Evolutionary conservation across 306 rosid genomes (phyloP), one percentile per base, ranked within the genome.

Genomic region (Gastrolobium villosum): DNA sequence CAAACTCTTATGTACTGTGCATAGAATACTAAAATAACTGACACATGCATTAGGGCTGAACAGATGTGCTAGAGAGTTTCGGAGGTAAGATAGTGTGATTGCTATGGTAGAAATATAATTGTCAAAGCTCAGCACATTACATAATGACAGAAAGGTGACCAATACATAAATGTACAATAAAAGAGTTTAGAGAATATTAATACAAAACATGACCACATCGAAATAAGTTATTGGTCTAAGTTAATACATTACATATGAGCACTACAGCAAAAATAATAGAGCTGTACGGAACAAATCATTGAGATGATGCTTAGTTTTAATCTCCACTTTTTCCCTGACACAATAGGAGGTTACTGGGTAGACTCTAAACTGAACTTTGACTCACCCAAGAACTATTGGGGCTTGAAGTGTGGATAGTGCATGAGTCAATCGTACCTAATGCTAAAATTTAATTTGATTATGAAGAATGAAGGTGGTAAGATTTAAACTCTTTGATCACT

Each of bases 1-100:
- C 73, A 40, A 65, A 70, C 39, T 9, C 65, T n/a, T 20, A 66
- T 37, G 69, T 37, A 6, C 46, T 14, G 45, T 45, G 65, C 8
- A 61, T 11, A 83, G 53, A 36, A 43, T 9, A 14, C 26, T 63
- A 64, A 13, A 71, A 59, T 44, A 67, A 49, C 10, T 46, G 54
- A 53, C 57, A 65, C 37, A 30, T 10, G 13, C 9, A 65, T 20
- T 45, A 72, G 34, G 20, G 13, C 54, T 74, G 28, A 63, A 69
- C 2, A 70, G 34, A 67, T 52, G 9, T 39, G 81, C 28, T 62
- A 11, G 65, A 69, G 15, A 70, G 61, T n/a, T 56, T 10, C 28
- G 35, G 48, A 70, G 26, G 40, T 43, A 41, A 77, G 50, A 14
- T 39, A n/a, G 44, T 7, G 50, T 37, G 14, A 34, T 20, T 20